A percentile compares a stretch with the other conserved stretches of the same genome.
Evolutionary conservation across 1,284 basidiomycete species (phyloP).

Genomic region (Ustilago bromivora): DNA sequence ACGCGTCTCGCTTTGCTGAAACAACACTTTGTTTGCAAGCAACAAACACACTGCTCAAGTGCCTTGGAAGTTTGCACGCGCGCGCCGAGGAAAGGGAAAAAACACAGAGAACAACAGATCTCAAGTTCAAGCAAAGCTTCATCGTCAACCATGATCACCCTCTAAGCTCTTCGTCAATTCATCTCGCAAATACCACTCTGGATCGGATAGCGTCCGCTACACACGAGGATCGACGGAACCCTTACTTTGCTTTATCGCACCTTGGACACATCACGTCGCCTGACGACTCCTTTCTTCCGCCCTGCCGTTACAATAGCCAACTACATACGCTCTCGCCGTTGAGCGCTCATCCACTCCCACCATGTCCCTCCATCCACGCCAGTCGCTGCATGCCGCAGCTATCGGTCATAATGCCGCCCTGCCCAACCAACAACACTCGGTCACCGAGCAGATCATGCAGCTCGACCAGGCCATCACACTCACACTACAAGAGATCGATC

Average conservation of each 20-base stretch:
- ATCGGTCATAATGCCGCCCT: conserved; percentile 35
- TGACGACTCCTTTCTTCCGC: neutral
- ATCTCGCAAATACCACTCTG: neutral
- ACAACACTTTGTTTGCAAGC: neutral
- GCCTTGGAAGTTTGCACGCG: conserved; percentile 15
- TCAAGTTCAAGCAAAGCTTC: neutral
- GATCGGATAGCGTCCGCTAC: neutral
- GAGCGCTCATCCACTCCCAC: neutral
- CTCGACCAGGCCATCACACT: conserved; percentile 95
- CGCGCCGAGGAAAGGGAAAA: conserved; percentile 9
- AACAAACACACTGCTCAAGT: conserved; percentile 24
- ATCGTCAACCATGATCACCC: conserved; percentile 7
- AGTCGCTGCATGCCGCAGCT: conserved; percentile 51
- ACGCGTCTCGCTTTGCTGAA: conserved; percentile 26
- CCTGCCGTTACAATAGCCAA: neutral
- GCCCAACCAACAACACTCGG: conserved; percentile 69
- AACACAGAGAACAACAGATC: conserved; percentile 13
- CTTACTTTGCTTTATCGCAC: neutral
- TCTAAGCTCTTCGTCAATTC: neutral
- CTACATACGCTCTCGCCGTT: neutral
- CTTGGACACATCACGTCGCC: neutral
- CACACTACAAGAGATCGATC: conserved; percentile 83
- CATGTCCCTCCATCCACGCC: conserved; percentile 50
- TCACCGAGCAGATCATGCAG: conserved; percentile 88
- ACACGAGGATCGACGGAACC: neutral